Conservation (phyloP, 768 basidiomycete species). For the Phylloporus sp. region DNA sequence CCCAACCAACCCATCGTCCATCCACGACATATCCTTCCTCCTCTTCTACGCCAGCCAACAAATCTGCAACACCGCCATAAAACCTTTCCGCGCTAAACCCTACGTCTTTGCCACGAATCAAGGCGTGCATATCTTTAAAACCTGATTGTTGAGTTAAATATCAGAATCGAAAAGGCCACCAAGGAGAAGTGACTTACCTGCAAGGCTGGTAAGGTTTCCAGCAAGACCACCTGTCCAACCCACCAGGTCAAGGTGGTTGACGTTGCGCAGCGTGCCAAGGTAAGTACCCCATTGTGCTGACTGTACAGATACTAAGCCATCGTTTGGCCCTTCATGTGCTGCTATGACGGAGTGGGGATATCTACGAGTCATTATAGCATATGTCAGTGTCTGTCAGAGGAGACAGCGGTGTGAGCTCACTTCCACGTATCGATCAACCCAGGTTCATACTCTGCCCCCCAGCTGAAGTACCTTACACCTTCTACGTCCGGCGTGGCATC, state of each 20-base stretch:
- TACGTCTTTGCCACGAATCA: conserved; percentile 85
- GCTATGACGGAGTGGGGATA: conserved; percentile 79
- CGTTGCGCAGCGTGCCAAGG: conserved; percentile 84
- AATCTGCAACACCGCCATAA: conserved; percentile 79
- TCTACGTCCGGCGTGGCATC: conserved; percentile 75
- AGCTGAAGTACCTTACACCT: conserved; percentile 86
- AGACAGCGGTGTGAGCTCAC: conserved; percentile 18
- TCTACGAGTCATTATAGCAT: conserved; percentile 9
- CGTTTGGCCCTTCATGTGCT: conserved; percentile 88
- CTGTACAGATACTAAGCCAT: conserved; percentile 86
- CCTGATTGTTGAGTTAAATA: conserved; percentile 6
- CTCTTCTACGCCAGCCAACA: conserved; percentile 75
- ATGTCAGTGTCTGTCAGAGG: background rate
- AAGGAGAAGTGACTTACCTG: conserved; percentile 7
- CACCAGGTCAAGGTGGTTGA: conserved; percentile 90
- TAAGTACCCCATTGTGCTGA: conserved; percentile 95
- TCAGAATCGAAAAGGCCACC: background rate
- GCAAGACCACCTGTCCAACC: conserved; percentile 68
- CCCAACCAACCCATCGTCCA: conserved; percentile 20
- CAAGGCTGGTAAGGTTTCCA: conserved; percentile 23
- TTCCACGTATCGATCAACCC: conserved; percentile 91
- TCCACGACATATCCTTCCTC: conserved; percentile 36
- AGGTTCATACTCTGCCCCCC: conserved; percentile 90
- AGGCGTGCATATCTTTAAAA: conserved; percentile 82
- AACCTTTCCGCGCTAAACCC: conserved; percentile 91